phyloP scores from a whole-genome alignment of 2,329 filamentous ascomycete species.

The Pseudogymnoascus sp. region DNA sequence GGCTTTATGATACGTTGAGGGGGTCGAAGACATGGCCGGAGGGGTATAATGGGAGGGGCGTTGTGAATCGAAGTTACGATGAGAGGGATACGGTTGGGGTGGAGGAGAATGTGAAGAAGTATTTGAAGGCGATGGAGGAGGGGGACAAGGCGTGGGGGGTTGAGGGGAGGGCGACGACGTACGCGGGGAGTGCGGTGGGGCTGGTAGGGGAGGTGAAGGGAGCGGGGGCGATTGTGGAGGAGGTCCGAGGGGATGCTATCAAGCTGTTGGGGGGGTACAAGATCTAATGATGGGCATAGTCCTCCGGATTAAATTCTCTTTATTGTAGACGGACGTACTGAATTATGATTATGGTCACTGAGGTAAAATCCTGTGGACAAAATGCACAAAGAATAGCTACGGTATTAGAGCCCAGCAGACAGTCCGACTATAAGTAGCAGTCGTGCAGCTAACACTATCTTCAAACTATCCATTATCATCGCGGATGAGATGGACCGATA shows the following conservation, averaged over 20 bases:
- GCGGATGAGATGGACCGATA: background rate
- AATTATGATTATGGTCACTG: background rate
- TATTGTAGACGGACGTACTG: background rate
- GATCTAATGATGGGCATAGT: background rate
- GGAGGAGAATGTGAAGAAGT: slow-evolving; percentile 34
- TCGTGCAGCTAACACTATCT: too few relatives aligned
- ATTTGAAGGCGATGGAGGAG: slow-evolving; percentile 36
- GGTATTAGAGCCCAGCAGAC: too few relatives aligned
- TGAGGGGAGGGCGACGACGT: slow-evolving; percentile 48
- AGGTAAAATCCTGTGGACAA: background rate
- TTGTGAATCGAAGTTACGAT: slow-evolving; percentile 44
- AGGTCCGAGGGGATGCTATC: slow-evolving; percentile 21
- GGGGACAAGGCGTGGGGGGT: slow-evolving; percentile 45
- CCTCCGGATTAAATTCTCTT: background rate
- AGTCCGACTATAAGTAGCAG: too few relatives aligned
- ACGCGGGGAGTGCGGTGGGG: slow-evolving; percentile 54
- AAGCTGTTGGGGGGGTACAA: background rate
- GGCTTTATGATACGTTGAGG: slow-evolving; percentile 42
- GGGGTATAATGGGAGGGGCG: slow-evolving; percentile 47
- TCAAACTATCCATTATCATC: background rate
- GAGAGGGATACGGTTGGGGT: slow-evolving; percentile 31
- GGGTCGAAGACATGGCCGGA: slow-evolving; percentile 51
- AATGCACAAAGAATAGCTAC: too few relatives aligned
- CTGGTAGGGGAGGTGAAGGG: slow-evolving; percentile 41
- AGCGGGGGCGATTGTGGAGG: slow-evolving; percentile 43